phyloP scores from a whole-genome alignment of 1,139 yeast genomes.

The Scheffersomyces insectosa region DNA sequence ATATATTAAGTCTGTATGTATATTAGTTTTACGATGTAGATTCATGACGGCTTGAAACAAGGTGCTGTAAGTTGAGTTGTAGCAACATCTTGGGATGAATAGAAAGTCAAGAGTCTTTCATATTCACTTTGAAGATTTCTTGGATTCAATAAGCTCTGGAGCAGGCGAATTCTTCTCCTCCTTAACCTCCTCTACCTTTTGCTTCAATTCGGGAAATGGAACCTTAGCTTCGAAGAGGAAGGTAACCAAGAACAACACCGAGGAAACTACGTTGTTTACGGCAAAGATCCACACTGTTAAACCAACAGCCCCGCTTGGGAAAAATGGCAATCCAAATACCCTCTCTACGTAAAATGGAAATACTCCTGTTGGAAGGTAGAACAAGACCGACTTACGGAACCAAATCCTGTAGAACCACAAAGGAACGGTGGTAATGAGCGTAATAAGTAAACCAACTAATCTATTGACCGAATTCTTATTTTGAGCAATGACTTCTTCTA shows the following conservation, averaged over 20 bases:
- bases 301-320: conserved; percentile 56
- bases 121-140: too few species aligned
- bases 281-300: conserved; percentile 52
- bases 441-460: conserved; percentile 25
- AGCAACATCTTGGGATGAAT: too few species aligned
- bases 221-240: conserved; percentile 26
- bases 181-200: conserved; percentile 1
- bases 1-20: too few species aligned
- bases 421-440: conserved; percentile 40
- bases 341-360: conserved; percentile 61
- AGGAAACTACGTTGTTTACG: conserved; percentile 31
- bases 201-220: conserved; percentile 3
- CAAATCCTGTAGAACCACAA: conserved; percentile 53
- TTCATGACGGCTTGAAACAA: too few species aligned
- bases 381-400: conserved; percentile 59
- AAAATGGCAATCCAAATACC: conserved; percentile 60
- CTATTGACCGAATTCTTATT: conserved; percentile 41
- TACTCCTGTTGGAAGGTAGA: conserved; percentile 59
- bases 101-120: too few species aligned
- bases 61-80: too few species aligned
- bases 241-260: conserved; percentile 25
- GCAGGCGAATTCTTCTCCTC: too few species aligned
- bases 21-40: too few species aligned
- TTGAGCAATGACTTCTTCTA: conserved; percentile 37
- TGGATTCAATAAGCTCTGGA: too few species aligned